phyloP scores from a whole-genome alignment of 1,139 yeast species.

The Geotrichum carabidarum region DNA sequence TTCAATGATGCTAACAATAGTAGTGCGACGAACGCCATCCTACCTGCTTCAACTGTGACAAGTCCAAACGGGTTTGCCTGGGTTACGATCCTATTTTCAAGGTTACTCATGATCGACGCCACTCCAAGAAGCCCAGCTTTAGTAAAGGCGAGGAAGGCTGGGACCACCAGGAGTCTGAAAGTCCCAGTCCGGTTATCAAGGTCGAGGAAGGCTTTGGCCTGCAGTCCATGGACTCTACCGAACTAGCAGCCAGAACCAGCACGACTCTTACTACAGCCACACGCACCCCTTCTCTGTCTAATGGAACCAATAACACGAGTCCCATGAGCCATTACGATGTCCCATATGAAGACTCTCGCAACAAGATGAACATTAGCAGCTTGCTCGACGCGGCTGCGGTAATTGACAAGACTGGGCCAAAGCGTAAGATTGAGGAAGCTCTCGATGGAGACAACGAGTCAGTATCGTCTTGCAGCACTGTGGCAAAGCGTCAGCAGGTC shows the following conservation, averaged over 20 bases:
- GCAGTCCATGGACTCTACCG: conserved; percentile 1
- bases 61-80: conserved; percentile 64
- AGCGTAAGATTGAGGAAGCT: conserved; percentile 3
- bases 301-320: conserved; percentile 2
- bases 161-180: neutral
- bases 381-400: conserved; percentile 32
- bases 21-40: conserved; percentile 71
- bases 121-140: neutral
- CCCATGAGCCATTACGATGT: neutral
- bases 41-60: conserved; percentile 65
- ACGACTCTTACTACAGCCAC: neutral
- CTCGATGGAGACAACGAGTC: neutral
- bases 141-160: neutral
- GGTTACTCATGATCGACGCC: conserved; percentile 24
- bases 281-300: neutral
- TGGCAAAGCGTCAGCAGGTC: neutral
- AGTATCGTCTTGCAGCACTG: neutral
- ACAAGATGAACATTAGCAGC: conserved; percentile 30
- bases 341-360: neutral
- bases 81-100: conserved; percentile 50
- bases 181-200: neutral
- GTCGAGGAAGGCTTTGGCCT: neutral
- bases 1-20: no score
- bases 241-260: neutral
- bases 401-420: conserved; percentile 19